phyloP scores from a whole-genome alignment of 495 filamentous ascomycete species.

The Lophiotrema nucula region DNA sequence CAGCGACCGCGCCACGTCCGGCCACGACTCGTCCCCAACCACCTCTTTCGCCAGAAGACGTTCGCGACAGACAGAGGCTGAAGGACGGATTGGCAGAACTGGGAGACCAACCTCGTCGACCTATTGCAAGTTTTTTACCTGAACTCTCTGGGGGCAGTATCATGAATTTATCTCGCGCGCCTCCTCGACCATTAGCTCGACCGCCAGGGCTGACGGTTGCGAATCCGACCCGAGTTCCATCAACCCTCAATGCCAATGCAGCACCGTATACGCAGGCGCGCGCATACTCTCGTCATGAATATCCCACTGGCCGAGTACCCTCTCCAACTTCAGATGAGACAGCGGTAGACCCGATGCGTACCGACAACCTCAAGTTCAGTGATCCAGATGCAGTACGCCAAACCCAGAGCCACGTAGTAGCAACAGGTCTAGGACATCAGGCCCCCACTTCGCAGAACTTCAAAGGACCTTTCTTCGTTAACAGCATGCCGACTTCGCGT shows the following conservation, averaged over 20 bases:
- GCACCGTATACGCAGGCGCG: constrained; percentile 9
- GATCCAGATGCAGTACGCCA: constrained; percentile 21
- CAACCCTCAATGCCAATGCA: constrained; percentile 27
- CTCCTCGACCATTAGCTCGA: neutral
- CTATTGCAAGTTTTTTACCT: too few relatives aligned
- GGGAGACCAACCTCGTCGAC: neutral
- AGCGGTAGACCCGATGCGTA: neutral
- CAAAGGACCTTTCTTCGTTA: constrained; percentile 36
- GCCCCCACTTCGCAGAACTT: constrained; percentile 32
- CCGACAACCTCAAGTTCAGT: constrained; percentile 16
- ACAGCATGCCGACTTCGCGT: constrained; percentile 19
- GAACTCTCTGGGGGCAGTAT: too few relatives aligned
- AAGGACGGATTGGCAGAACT: constrained; percentile 16
- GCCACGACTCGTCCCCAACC: neutral
- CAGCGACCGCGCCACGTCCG: neutral
- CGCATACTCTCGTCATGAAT: too few relatives aligned
- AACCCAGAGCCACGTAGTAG: constrained; percentile 6
- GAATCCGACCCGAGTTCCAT: constrained; percentile 13
- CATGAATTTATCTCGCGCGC: too few relatives aligned
- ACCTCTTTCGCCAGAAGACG: constrained; percentile 10
- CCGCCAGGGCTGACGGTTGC: constrained; percentile 22
- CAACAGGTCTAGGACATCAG: constrained; percentile 15
- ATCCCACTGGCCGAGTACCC: neutral
- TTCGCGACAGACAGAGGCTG: constrained; percentile 5
- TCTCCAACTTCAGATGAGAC: constrained; percentile 8